Evolutionary conservation across 2,329 filamentous ascomycete species (phyloP).

Genomic region (Pestalotiopsis sp.): DNA sequence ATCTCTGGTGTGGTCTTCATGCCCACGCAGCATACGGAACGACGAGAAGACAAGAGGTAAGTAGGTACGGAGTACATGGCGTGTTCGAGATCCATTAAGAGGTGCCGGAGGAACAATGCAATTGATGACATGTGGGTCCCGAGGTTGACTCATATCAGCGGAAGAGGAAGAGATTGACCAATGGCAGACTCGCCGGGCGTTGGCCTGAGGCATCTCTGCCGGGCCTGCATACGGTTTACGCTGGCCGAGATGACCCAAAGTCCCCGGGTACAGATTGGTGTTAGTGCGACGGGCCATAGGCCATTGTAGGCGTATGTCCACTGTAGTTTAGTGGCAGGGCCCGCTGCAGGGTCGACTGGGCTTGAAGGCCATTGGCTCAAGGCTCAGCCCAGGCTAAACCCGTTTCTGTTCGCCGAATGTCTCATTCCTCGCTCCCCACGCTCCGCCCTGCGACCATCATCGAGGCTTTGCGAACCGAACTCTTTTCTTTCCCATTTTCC

Average conservation of each 20-base stretch:
- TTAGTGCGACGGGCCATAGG: not conserved
- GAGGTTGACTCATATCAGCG: slow-evolving; percentile 13
- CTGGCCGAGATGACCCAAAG: not conserved
- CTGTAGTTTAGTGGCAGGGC: not conserved
- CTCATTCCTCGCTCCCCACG: slow-evolving; percentile 9
- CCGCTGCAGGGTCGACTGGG: not conserved
- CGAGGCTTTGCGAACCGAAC: slow-evolving; percentile 27
- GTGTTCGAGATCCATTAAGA: too few species aligned
- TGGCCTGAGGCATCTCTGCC: slow-evolving; percentile 12
- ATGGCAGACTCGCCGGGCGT: slow-evolving; percentile 6
- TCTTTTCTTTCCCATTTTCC: slow-evolving; percentile 1
- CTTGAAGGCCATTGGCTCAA: slow-evolving; percentile 4
- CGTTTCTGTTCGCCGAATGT: slow-evolving; percentile 13
- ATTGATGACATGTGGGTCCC: slow-evolving; percentile 8
- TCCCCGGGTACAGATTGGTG: not conserved
- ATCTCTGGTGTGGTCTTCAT: too few species aligned
- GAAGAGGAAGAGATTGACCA: slow-evolving; percentile 7
- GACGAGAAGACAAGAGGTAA: too few species aligned
- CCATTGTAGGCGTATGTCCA: not conserved
- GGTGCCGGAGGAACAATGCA: not conserved
- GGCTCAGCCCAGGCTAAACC: slow-evolving; percentile 12
- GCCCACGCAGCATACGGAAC: too few species aligned
- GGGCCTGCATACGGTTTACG: not conserved
- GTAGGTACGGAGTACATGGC: too few species aligned
- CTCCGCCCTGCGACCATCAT: slow-evolving; percentile 13